Percentiles rank a stretch among this genome's conserved stretches.
These are phyloP conservation scores for Plasmodium adleri DNA, from an alignment of 169 alveolate genomes.

Conservation along the genomic window DNA sequence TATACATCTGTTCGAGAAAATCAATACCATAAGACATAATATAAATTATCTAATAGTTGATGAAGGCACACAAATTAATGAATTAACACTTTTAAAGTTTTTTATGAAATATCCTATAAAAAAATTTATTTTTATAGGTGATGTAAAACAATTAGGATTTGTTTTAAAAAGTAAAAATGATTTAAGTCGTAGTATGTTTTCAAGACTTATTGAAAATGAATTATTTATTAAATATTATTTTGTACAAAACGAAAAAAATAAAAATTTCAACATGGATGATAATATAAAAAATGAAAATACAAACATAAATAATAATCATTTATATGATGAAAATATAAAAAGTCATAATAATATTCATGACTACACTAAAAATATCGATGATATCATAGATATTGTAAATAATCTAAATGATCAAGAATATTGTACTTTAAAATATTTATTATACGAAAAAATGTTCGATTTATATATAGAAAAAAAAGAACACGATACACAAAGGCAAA, in stretches of 20 bases:
- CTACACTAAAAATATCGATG: not conserved
- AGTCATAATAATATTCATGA: not conserved
- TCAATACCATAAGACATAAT: conserved; percentile 20
- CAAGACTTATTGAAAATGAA: conserved; percentile 62
- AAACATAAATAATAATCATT: not conserved
- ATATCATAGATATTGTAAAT: conserved; percentile 4
- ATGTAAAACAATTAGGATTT: conserved; percentile 46
- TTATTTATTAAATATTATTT: conserved; percentile 22
- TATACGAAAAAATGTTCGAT: conserved; percentile 41
- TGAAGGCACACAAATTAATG: conserved; percentile 62
- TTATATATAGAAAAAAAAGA: conserved; percentile 15
- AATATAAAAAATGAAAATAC: not conserved
- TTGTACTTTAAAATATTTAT: not conserved
- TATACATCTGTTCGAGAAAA: conserved; percentile 35
- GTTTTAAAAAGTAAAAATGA: conserved; percentile 48
- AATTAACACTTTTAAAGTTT: conserved; percentile 38
- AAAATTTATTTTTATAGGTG: conserved; percentile 53
- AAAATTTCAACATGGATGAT: too few species aligned
- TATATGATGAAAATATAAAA: not conserved
- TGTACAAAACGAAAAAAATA: not conserved
- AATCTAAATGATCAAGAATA: conserved; percentile 12
- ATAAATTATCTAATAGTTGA: conserved; percentile 47
- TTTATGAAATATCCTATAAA: conserved; percentile 22
- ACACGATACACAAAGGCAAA: not conserved
- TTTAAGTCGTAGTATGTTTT: conserved; percentile 48